Percentiles rank a stretch among this genome's conserved stretches.
These are phyloP conservation scores for Funneliformis geosporum DNA, from an alignment of 192 early-diverging fungal species.

Conservation along the genomic window DNA sequence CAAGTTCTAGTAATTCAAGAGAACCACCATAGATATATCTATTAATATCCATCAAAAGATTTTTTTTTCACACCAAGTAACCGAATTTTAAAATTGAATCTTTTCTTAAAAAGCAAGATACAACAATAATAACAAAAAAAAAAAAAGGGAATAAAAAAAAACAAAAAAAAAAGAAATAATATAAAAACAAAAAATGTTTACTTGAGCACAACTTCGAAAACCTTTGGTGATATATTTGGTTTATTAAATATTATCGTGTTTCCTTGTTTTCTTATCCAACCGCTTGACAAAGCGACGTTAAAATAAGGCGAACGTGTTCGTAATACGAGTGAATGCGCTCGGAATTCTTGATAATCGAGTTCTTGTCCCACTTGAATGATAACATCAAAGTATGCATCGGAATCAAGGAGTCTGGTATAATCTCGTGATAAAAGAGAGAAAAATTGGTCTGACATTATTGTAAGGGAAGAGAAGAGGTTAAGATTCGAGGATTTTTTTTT, in stretches of 20 bases:
- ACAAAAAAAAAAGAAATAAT: background rate
- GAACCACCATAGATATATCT: conserved; percentile 5
- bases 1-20: background rate
- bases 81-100: background rate
- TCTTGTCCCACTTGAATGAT: conserved; percentile 25
- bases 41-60: background rate
- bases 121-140: no score
- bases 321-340: conserved; percentile 29
- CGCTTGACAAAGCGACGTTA: conserved; percentile 15
- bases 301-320: conserved; percentile 30
- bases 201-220: background rate
- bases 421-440: background rate
- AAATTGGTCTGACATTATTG: background rate
- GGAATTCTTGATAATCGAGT: conserved; percentile 18
- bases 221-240: conserved; percentile 30
- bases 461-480: background rate
- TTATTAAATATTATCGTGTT: conserved; percentile 30
- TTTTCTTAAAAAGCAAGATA: no score
- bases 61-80: background rate
- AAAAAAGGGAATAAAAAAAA: background rate
- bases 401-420: background rate
- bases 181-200: background rate
- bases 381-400: conserved; percentile 21
- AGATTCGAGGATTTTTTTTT: background rate
- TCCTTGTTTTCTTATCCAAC: background rate